These are phyloP conservation scores for Coemansia javaensis DNA, from an alignment of 192 early-diverging fungal genomes.

Conservation along the genomic window DNA sequence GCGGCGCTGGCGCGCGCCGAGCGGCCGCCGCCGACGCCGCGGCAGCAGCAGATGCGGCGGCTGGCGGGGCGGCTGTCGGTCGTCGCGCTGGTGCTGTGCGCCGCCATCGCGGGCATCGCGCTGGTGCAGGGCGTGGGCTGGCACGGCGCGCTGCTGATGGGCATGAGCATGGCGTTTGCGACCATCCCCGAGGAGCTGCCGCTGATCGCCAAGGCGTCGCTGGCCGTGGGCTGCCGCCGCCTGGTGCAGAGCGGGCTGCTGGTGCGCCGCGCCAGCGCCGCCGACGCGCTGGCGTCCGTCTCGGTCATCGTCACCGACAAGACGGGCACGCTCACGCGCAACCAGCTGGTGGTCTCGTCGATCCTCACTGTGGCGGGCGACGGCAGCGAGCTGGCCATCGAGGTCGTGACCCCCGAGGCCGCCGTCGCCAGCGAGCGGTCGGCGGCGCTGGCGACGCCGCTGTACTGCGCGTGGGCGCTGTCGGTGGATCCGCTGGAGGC, in stretches of 20 bases:
- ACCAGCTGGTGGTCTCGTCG: slow-evolving; percentile 55
- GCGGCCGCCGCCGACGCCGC: slow-evolving; percentile 11
- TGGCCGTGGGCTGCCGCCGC: slow-evolving; percentile 23
- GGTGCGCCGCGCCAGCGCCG: slow-evolving; percentile 60
- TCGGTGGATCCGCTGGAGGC: slow-evolving; percentile 41
- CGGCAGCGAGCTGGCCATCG: slow-evolving; percentile 12
- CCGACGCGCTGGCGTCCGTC: slow-evolving; percentile 61
- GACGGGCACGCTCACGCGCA: slow-evolving; percentile 67
- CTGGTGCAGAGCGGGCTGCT: slow-evolving; percentile 52
- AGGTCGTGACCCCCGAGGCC: slow-evolving; percentile 40
- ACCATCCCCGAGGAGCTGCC: slow-evolving; percentile 50
- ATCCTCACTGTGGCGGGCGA: slow-evolving; percentile 12
- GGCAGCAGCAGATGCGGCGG: slow-evolving; percentile 21
- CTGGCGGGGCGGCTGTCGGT: slow-evolving; percentile 19
- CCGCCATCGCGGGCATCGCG: slow-evolving; percentile 13
- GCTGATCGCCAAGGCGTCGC: slow-evolving; percentile 36
- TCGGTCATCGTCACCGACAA: slow-evolving; percentile 69
- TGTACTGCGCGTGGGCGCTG: slow-evolving; percentile 36
- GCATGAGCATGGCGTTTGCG: slow-evolving; percentile 40
- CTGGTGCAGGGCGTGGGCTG: slow-evolving; percentile 20
- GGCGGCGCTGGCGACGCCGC: slow-evolving; percentile 23
- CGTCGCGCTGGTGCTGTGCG: slow-evolving; percentile 11
- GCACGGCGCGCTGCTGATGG: slow-evolving; percentile 31
- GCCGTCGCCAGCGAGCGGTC: slow-evolving; percentile 10
- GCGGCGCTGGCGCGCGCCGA: slow-evolving; percentile 3